A percentile compares a stretch with the other conserved stretches of the same genome.
phyloP scores from a whole-genome alignment of 2,329 filamentous ascomycete species.

The Graphium sp. region DNA sequence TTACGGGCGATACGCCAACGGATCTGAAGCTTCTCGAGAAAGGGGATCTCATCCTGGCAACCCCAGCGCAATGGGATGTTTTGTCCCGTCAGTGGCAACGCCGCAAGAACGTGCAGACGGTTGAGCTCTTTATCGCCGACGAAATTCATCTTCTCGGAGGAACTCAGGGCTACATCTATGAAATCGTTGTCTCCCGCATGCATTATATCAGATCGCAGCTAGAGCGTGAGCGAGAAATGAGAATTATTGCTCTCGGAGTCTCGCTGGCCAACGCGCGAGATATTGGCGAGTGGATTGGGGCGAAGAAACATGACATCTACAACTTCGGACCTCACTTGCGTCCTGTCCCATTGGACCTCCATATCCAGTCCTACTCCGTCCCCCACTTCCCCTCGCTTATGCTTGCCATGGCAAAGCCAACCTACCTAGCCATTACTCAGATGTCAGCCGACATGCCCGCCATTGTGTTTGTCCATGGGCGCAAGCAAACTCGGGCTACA shows the following conservation, averaged over 20 bases:
- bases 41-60: constrained; percentile 81
- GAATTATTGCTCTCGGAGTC: constrained; percentile 80
- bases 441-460: constrained; percentile 80
- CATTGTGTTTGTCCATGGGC: constrained; percentile 78
- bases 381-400: constrained; percentile 96
- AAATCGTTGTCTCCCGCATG: constrained; percentile 95
- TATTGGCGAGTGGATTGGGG: constrained; percentile 94
- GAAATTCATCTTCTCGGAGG: constrained; percentile 89
- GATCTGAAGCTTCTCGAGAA: constrained; percentile 79
- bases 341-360: constrained; percentile 76
- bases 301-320: constrained; percentile 94
- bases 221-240: constrained; percentile 64
- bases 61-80: constrained; percentile 89
- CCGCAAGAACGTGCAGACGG: constrained; percentile 82
- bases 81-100: constrained; percentile 92
- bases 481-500: constrained; percentile 82
- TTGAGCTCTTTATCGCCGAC: constrained; percentile 85
- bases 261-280: constrained; percentile 87
- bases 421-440: constrained; percentile 76
- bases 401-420: constrained; percentile 94
- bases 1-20: constrained; percentile 81
- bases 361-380: constrained; percentile 89
- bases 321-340: constrained; percentile 93
- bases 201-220: constrained; percentile 86
- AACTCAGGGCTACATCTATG: constrained; percentile 75